A percentile compares a stretch with the other conserved stretches of the same genome.
phyloP scores from a whole-genome alignment of 257 asterid species.

The Solanum etuberosum region DNA sequence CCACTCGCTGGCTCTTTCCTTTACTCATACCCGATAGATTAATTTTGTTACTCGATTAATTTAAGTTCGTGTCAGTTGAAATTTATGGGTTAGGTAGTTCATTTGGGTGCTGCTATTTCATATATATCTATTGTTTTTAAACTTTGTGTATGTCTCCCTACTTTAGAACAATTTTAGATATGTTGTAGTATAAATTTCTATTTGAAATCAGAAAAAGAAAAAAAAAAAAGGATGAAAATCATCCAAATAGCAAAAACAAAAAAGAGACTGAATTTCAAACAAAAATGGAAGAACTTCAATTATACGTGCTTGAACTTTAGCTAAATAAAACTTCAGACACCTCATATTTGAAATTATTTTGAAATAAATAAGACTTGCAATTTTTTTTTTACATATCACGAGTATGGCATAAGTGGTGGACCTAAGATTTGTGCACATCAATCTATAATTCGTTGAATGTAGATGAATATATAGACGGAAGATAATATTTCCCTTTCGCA shows the following conservation, averaged over 20 bases:
- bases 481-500: no score
- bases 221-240: fast-evolving
- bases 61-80: background rate
- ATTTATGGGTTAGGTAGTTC: background rate
- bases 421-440: no score
- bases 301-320: no score
- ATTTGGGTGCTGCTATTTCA: background rate
- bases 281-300: no score
- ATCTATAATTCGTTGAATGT: no score
- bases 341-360: background rate
- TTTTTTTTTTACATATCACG: no score
- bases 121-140: background rate
- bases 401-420: no score
- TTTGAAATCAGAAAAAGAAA: background rate
- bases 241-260: background rate
- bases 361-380: no score
- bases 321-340: background rate
- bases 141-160: background rate
- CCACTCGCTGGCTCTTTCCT: background rate
- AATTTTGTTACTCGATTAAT: background rate
- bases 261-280: no score
- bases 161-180: background rate
- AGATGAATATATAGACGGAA: no score
- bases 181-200: background rate
- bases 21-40: background rate